Conservation (phyloP, 1,284 basidiomycete species). For the Leccinum fuscescens region DNA sequence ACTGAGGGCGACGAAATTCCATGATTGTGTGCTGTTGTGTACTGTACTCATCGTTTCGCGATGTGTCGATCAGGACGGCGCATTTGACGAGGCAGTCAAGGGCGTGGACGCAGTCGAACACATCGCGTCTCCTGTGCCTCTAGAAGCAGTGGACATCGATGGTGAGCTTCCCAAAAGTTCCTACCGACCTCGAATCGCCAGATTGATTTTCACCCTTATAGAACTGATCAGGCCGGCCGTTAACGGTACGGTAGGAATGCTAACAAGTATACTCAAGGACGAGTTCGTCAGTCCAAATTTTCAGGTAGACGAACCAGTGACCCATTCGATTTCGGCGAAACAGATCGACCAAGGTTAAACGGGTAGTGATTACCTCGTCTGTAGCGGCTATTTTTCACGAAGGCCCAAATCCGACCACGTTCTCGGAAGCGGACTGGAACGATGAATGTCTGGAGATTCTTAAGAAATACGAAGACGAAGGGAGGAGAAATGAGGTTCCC, state of each 20-base stretch:
- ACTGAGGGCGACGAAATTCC: not conserved
- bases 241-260: not conserved
- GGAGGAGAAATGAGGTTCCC: not conserved
- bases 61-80: no score
- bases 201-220: not conserved
- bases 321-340: not conserved
- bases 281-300: not conserved
- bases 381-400: not conserved
- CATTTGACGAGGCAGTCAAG: no score
- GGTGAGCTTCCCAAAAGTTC: not conserved
- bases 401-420: not conserved
- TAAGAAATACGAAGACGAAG: not conserved
- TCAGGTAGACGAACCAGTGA: not conserved
- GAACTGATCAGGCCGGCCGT: not conserved
- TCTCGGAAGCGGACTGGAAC: not conserved
- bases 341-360: not conserved
- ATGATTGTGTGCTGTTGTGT: not conserved
- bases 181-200: not conserved
- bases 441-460: not conserved
- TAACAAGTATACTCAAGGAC: not conserved
- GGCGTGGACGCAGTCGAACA: no score
- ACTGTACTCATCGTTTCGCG: no score
- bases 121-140: not conserved
- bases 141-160: not conserved
- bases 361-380: not conserved